Base-by-base conservation (phyloP, 2,329 filamentous ascomycete genomes). In the Magnaporthales sp. region DNA sequence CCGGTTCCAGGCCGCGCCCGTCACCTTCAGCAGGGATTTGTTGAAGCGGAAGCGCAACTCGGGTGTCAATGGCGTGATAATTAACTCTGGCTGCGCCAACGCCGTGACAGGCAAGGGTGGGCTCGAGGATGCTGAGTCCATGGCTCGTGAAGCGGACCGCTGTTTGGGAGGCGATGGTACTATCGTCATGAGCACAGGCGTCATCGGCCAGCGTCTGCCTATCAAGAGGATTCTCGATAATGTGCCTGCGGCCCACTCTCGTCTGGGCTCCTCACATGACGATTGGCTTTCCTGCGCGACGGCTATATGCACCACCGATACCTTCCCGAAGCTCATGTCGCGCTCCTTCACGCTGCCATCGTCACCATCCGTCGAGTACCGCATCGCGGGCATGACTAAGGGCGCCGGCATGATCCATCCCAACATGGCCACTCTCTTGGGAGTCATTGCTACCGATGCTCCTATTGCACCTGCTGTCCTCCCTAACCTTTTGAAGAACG, bases 401-500 rank as follows among this genome's bases (percentile, higher is more conserved):
- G 95, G 95, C 67, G 95, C 95, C 5, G 95, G 95, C 74, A 99
- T 99, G 95, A 97, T 99, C 77, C 93, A 97, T 75, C 95, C 95
- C 63, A 98, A 99, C 81, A 97, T 99, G 93, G 95, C 93, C 31
- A 99, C 95, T 0, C 86, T 98, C 38, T 87, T 99, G 46, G 93
- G 92, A 66, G 90, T 98, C 68, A 85, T 98, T 73, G 93, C 92
- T 73, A 99, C 95, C 15, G 95, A 99, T 73, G 94, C 90, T 0
- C 91, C 93, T 31, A 86, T 98, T 73, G 83, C 87, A 0, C 83
- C 91, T 3, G 75, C 78, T 0, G 84, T 90, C 10, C 86, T 97
- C 68, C 86, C 88, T 63, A 77, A 83, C 0, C 83, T 95, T 15
- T 88, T 98, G 61, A 87, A 84, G 67, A 82, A 87, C 71, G 91